Base-by-base conservation (phyloP, 331 rosid genomes). In the Saraca asoca region DNA sequence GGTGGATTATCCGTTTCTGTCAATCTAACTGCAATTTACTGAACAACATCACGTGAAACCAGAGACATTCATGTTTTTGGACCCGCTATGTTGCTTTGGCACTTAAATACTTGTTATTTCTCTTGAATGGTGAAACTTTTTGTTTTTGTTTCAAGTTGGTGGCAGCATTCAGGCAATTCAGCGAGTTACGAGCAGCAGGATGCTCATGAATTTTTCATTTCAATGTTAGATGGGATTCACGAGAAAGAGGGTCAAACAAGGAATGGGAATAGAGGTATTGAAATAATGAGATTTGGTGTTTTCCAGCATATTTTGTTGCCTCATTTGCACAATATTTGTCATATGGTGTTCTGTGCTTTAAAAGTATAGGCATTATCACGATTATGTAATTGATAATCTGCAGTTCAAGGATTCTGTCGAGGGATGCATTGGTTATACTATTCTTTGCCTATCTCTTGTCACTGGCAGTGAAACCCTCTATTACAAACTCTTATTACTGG, bases 181-280 rank as follows among this genome's bases (percentile, higher is more conserved):
- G 96, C 97, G 14, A 85, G 95, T 79, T 93, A 90, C 58, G 91
- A 87, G 72, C 98, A 93, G 82, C 98, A 93, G 78, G 98, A 93
- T 71, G 98, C 98, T 41, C 98, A 93, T 45, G 98, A 93, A 45
- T 93, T 93, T 79, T 93, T 93, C 94, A 93, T 93, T 75, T 90
- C 98, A 31, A 65, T 87, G 75, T 85, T 93, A 68, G 96, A 93
- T 75, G 90, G 93, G 67, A 86, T 90, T 71, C 98, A 93, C 41
- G 95, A 90, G 77, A 87, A 85, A 78, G 95, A 82, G 52, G 87
- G 73, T 64, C 81, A 80, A 78, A 35, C 81, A 68, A 78, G 51
- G 75, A 91, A 79, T 15, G 81, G 75, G 69, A 82, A 72, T 71
- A 76, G 62, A 91, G 97, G 96, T 91, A 85, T 64, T 62, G 16